phyloP scores from a whole-genome alignment of 257 asterid species.

The Scutellaria minor region DNA sequence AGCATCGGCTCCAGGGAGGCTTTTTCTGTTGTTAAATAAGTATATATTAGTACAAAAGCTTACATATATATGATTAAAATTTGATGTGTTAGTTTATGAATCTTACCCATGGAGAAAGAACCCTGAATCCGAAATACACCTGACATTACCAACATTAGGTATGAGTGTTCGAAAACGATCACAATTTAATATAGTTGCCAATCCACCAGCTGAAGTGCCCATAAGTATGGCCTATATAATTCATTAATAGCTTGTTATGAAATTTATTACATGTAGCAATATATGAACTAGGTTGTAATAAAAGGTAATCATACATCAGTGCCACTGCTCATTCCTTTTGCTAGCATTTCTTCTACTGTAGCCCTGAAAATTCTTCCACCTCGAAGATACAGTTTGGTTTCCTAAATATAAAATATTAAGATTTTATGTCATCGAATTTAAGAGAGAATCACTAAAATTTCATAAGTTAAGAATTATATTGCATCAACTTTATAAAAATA shows the following conservation, averaged over 20 bases:
- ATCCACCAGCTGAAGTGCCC: constrained; percentile 55
- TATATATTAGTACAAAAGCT: too few relatives aligned
- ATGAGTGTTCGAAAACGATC: constrained; percentile 43
- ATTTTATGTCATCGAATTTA: too few relatives aligned
- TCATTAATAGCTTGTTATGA: too few relatives aligned
- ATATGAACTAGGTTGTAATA: too few relatives aligned
- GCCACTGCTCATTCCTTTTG: constrained; percentile 42
- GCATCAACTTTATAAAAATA: not conserved
- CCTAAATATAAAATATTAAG: constrained; percentile 11
- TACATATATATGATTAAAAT: too few relatives aligned
- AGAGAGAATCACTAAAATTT: not conserved
- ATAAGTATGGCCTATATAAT: constrained; percentile 40
- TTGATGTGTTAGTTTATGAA: not conserved
- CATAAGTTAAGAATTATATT: not conserved
- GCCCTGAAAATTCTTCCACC: constrained; percentile 46
- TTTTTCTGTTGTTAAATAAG: constrained; percentile 22
- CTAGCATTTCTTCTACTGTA: constrained; percentile 34
- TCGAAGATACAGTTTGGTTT: constrained; percentile 30
- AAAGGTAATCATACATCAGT: constrained; percentile 25
- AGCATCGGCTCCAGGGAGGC: constrained; percentile 15
- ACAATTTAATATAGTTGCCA: constrained; percentile 50
- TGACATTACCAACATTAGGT: constrained; percentile 33
- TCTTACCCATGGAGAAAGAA: constrained; percentile 48
- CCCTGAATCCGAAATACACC: constrained; percentile 52
- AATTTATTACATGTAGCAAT: too few relatives aligned